Evolutionary conservation across 441 rosid genomes (phyloP), one percentile per base, ranked within the genome.

Genomic region (Erodium chrysanthum): DNA sequence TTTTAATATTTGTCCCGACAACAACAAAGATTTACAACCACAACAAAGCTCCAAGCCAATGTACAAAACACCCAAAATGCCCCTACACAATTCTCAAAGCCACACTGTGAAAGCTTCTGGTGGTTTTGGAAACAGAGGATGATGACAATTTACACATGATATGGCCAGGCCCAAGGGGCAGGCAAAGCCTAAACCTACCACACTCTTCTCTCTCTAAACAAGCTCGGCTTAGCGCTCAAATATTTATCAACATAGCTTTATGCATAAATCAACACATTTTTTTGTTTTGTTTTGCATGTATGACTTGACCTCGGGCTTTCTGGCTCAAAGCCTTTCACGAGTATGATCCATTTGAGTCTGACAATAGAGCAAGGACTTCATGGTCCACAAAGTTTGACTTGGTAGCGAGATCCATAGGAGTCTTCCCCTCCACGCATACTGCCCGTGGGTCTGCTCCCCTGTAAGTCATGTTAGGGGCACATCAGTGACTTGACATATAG

Each of bases 371-470:
- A 74, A 77, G 76, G 27, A 88, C 83, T 70, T 86, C 97, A 27
- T 64, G 74, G 73, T 88, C 91, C 9, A 76, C 78, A n/a, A 85
- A 72, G 66, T 76, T 83, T 8, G 85, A 79, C 75, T 84, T 80
- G 18, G 81, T 72, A 62, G 80, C 82, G 64, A 89, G 81, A 60
- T 82, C 82, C 22, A 81, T 70, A 5, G 94, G 85, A 27, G 79
- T 83, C 61, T 82, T 83, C 66, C 85, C 87, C 8, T 78, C 83
- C 14, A 63, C 74, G 64, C 90, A 88, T 18, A 74, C 81, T 46
- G 86, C 87, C 33, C 80, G 86, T 46, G 90, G 86, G 77, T 94
- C 86, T 40, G 96, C 92, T 73, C 96, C 97, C 88, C 97, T 94
- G 91, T 80, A 74, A 37, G 68, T 77, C 52, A 35, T 27, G 68